phyloP scores from a whole-genome alignment of 306 rosid genomes.

The Albizia julibrissin region DNA sequence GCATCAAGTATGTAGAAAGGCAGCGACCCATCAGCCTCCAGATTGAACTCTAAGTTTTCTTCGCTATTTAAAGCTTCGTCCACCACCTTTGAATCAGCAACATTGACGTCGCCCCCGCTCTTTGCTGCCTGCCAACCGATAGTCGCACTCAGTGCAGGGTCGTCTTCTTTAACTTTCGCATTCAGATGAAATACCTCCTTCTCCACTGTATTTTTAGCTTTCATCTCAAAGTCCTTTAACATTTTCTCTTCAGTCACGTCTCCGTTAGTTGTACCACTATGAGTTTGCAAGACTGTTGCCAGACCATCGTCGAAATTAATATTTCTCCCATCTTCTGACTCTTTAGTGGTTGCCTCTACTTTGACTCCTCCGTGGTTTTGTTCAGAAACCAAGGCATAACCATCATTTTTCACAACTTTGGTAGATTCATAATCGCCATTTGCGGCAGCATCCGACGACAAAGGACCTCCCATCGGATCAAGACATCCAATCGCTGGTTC shows the following conservation, averaged over 20 bases:
- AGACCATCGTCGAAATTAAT: constrained; percentile 30
- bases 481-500: constrained; percentile 14
- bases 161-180: constrained; percentile 62
- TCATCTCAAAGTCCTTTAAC: constrained; percentile 39
- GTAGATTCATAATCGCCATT: constrained; percentile 20
- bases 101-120: constrained; percentile 43
- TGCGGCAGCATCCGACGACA: not conserved
- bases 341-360: constrained; percentile 27
- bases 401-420: constrained; percentile 18
- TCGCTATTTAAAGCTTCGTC: constrained; percentile 38
- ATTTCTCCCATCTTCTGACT: constrained; percentile 25
- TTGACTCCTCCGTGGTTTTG: constrained; percentile 17
- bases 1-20: constrained; percentile 85
- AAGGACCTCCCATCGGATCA: constrained; percentile 33
- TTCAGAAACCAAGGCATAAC: constrained; percentile 37
- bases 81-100: constrained; percentile 37
- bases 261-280: constrained; percentile 30
- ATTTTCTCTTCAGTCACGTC: constrained; percentile 42
- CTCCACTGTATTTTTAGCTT: constrained; percentile 38
- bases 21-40: constrained; percentile 66
- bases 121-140: constrained; percentile 75
- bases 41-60: constrained; percentile 47
- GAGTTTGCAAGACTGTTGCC: constrained; percentile 17
- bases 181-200: constrained; percentile 66
- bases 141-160: constrained; percentile 67